phyloP scores from a whole-genome alignment of 768 basidiomycete genomes.

The Punctularia strigosozonata region DNA sequence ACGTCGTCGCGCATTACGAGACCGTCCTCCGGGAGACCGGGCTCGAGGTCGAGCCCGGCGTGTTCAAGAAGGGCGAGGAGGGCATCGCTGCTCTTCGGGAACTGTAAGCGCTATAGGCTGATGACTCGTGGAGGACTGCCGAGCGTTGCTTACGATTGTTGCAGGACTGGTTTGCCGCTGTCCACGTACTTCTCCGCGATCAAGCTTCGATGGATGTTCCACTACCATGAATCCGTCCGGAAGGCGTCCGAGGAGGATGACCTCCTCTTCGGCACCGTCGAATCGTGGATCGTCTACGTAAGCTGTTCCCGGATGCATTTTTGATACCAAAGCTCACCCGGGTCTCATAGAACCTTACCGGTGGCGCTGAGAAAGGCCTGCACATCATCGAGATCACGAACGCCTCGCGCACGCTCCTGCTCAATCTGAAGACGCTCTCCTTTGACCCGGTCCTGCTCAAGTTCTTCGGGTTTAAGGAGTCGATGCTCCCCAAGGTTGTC shows the following conservation, averaged over 20 bases:
- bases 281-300: conserved; percentile 93
- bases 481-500: conserved; percentile 77
- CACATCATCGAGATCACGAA: conserved; percentile 93
- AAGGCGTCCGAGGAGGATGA: conserved; percentile 73
- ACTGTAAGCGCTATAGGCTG: conserved; percentile 39
- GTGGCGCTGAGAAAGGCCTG: conserved; percentile 53
- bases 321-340: conserved; percentile 1
- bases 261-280: conserved; percentile 88
- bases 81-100: conserved; percentile 52
- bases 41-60: conserved; percentile 55
- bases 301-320: not conserved
- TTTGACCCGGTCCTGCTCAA: conserved; percentile 79
- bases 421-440: conserved; percentile 68
- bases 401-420: conserved; percentile 89
- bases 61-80: conserved; percentile 60
- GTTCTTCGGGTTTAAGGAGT: conserved; percentile 75
- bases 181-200: conserved; percentile 98
- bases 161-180: conserved; percentile 83
- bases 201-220: conserved; percentile 95
- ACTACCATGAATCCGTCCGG: conserved; percentile 65
- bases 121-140: no score
- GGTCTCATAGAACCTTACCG: conserved; percentile 59
- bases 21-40: conserved; percentile 61
- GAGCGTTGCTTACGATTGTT: conserved; percentile 5
- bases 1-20: conserved; percentile 71